These are phyloP conservation scores for Sugiyamaella qingdaonensis DNA, from an alignment of 805 yeast species.

Conservation along the genomic window DNA sequence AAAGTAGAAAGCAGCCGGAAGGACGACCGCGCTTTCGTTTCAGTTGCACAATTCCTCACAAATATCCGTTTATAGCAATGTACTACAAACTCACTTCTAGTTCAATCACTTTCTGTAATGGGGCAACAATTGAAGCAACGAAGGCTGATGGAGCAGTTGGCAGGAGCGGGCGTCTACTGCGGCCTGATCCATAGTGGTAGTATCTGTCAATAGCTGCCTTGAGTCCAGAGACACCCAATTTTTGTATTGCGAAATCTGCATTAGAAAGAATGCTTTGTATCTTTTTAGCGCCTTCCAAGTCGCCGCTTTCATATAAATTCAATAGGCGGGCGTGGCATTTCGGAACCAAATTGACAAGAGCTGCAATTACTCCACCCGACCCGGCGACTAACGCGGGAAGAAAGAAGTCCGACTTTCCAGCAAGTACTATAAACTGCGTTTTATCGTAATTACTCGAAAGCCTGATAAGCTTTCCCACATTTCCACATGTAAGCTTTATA, in stretches of 20 bases:
- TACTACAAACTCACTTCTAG: neutral
- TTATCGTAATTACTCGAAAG: neutral
- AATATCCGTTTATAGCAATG: too few species aligned
- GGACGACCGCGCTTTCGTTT: too few species aligned
- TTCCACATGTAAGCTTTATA: neutral
- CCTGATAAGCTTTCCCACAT: neutral
- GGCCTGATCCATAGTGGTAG: neutral
- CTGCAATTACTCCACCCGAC: constrained; percentile 2
- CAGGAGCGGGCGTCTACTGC: neutral
- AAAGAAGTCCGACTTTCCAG: neutral
- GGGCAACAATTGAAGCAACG: neutral
- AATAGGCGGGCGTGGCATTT: neutral
- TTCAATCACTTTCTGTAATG: neutral
- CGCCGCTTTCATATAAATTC: neutral
- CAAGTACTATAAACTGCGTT: neutral
- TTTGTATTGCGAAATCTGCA: neutral
- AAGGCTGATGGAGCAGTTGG: neutral
- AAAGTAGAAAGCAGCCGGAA: too few species aligned
- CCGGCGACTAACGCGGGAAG: neutral
- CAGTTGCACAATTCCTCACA: too few species aligned
- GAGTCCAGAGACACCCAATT: neutral
- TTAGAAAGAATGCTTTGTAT: neutral
- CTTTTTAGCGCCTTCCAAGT: neutral
- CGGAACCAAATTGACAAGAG: neutral
- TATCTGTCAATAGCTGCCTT: constrained; percentile 1